Evolutionary conservation across 495 filamentous ascomycete genomes (phyloP), one percentile per base, ranked within the genome.

Genomic region (Podospora pseudoanserina): DNA sequence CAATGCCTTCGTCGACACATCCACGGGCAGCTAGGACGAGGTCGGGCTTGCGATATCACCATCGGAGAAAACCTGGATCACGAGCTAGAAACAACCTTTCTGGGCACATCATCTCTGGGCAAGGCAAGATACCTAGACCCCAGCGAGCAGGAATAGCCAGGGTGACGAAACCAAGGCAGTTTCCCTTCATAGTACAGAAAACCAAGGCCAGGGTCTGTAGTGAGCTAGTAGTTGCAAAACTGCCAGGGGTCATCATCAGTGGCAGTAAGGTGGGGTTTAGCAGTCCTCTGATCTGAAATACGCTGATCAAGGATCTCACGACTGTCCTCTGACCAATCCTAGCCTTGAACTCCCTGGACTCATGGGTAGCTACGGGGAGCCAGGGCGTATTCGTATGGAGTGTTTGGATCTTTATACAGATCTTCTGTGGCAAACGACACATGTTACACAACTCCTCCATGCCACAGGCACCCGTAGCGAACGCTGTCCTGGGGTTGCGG

Each of bases 1-100:
- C 77, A 71, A 77, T 76, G 75, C 77, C 75, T 56, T 69, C 63
- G 68, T 72, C 60, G 65, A 67, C 65, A 60, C 65, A 61, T 65
- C 60, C 67, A 32, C 39, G 23, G 23, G 23, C 23, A 68, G 66
- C 65, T 67, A 54, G 28, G 7, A 55, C 57, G 39, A 2, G 15
- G 39, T 13, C 2, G 13, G 39, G 39, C 39, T 49, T 16, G 15
- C 9, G 39, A 49, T 11, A 49, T 49, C 39, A 49, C 6, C 39
- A 49, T 49, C 13, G 39, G 39, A 49, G 68, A 70, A 75, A 76
- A 75, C 73, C 73, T 70, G 73, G 75, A 70, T 75, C 70, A 39
- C 62, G 66, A 54, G 27, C 27, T 59, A 34, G 49, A 23, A 60
- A 16, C 26, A 65, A n/a, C 32, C 68, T 71, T 67, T 70, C 72